Evolutionary conservation across 2,329 filamentous ascomycete species (phyloP), one percentile per base, ranked within the genome.

Genomic region (Alternaria sp.): DNA sequence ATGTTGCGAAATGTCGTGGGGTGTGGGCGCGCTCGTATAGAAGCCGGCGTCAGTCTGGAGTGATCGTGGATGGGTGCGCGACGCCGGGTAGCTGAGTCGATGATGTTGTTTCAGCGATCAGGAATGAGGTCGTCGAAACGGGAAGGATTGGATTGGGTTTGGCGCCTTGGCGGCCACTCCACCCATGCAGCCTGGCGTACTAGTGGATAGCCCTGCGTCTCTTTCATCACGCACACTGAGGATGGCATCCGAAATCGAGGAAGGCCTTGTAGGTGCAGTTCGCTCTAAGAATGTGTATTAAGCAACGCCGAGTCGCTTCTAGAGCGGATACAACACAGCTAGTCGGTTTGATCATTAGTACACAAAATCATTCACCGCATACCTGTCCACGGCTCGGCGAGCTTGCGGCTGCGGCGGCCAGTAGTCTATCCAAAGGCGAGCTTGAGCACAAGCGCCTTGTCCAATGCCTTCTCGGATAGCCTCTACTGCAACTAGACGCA

Each of bases 41-140:
- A 51, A 51, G 39, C 8, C 14, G 44, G 14, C 24, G 26, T 36
- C 36, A 11, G 47, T 24, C 36, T 8, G 32, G 34, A 57, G 22
- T 20, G 51, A 26, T 24, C 11, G 53, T 20, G 42, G 58, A 57
- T 58, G 59, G 47, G 48, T 28, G 62, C 59, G 62, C 57, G 57
- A 44, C 55, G 53, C 49, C 28, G 38, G 49, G 34, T 41, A 44
- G 46, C 24, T 28, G 46, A 34, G 44, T 11, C 39, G 41, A 36
- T 49, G 54, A 34, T 58, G 60, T 60, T 61, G 60, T 58, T 48
- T 54, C 41, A 36, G 49, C 36, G 51, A 54, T 36, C 46, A 59
- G 61, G 54, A 63, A 61, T 61, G 62, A 62, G 43, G 64, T 57
- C 53, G 59, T 41, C 34, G 44, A 62, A 48, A 55, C 49, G 26